These are phyloP conservation scores for Trichosanthes truncata DNA, from an alignment of 306 rosid genomes.

Conservation along the genomic window DNA sequence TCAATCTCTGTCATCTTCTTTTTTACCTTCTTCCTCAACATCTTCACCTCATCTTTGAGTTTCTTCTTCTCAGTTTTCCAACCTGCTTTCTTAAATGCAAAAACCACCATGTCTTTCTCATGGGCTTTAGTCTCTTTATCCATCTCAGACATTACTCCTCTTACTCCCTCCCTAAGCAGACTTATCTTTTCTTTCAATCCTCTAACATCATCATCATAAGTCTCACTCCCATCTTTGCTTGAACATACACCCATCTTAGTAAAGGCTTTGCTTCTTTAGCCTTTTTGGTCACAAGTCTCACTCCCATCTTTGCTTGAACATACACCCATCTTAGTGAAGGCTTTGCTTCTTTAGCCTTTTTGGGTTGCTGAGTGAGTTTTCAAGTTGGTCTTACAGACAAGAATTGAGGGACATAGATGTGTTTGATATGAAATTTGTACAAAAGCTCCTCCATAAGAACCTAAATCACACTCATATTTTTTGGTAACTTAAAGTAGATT, in stretches of 20 bases:
- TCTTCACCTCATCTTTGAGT: conserved; percentile 59
- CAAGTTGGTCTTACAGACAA: not conserved
- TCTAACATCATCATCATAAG: conserved; percentile 8
- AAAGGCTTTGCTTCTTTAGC: not conserved
- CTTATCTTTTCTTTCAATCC: conserved; percentile 48
- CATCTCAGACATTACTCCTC: conserved; percentile 48
- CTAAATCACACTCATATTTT: not conserved
- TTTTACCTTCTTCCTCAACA: conserved; percentile 43
- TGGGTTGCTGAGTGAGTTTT: conserved; percentile 1
- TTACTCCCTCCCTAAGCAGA: conserved; percentile 44
- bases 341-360: not conserved
- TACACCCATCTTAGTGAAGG: not conserved
- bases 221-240: conserved; percentile 5
- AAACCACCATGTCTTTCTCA: conserved; percentile 67
- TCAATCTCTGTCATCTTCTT: conserved; percentile 37
- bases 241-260: conserved; percentile 2
- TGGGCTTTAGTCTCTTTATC: conserved; percentile 41
- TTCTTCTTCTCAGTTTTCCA: conserved; percentile 83
- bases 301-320: conserved; percentile 10
- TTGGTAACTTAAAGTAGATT: not conserved
- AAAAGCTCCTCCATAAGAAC: conserved; percentile 4
- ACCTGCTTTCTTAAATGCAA: conserved; percentile 64
- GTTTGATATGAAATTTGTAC: not conserved
- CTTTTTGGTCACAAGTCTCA: not conserved
- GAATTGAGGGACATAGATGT: not conserved